Conservation (phyloP, 192 early-diverging fungal species). For the Coemansia sp. region DNA sequence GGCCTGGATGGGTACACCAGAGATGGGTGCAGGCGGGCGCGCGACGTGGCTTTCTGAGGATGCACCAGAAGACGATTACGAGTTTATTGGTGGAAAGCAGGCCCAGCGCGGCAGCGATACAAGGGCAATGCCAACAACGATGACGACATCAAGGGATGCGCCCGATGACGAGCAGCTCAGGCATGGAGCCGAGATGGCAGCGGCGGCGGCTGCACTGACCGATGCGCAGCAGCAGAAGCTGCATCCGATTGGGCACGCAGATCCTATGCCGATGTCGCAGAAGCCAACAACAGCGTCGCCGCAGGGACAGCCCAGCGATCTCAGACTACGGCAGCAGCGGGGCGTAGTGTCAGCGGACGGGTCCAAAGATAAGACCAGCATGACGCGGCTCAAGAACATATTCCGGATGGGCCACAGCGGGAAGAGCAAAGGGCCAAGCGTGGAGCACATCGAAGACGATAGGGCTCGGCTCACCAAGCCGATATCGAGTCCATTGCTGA, state of each 20-base stretch:
- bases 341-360: slow-evolving; percentile 13
- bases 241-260: slow-evolving; percentile 23
- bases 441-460: not conserved
- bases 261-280: slow-evolving; percentile 6
- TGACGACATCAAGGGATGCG: not conserved
- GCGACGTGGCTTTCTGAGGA: slow-evolving; percentile 45
- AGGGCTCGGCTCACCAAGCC: not conserved
- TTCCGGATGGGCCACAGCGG: slow-evolving; percentile 37
- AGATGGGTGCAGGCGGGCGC: slow-evolving; percentile 5
- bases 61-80: slow-evolving; percentile 32
- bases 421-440: not conserved
- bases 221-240: slow-evolving; percentile 40
- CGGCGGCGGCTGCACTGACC: slow-evolving; percentile 16
- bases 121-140: not conserved
- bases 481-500: slow-evolving; percentile 14
- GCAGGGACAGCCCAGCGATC: slow-evolving; percentile 9
- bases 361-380: slow-evolving; percentile 43
- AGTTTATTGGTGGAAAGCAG: slow-evolving; percentile 21
- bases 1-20: slow-evolving; percentile 10
- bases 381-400: slow-evolving; percentile 47
- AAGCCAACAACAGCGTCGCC: slow-evolving; percentile 11
- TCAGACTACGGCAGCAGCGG: slow-evolving; percentile 6
- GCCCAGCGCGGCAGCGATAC: not conserved
- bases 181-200: not conserved
- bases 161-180: slow-evolving; percentile 4